Percentiles rank a stretch among this genome's conserved stretches.
Conservation (phyloP, 306 rosid genomes). For the Vigna radiata region DNA sequence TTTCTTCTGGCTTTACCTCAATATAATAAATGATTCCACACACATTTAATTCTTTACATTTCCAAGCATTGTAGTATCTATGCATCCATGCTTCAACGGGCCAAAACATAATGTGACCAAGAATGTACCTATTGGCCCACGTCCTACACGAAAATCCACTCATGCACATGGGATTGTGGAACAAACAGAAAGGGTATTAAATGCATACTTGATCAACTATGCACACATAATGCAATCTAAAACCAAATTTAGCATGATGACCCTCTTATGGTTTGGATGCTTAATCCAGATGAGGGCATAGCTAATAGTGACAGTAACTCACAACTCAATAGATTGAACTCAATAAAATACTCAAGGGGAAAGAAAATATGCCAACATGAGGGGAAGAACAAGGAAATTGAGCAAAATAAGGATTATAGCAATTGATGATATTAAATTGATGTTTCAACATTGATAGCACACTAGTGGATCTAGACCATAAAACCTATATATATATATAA, state of each 20-base stretch:
- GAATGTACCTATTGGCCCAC: conserved; percentile 5
- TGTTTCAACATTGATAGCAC: conserved; percentile 38
- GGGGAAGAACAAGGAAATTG: neutral
- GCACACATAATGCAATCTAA: neutral
- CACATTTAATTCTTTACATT: neutral
- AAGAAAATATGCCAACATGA: neutral
- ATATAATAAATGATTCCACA: neutral
- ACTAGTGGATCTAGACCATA: conserved; percentile 17
- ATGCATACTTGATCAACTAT: conserved; percentile 5
- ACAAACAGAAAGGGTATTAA: conserved; percentile 8
- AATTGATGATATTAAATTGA: conserved; percentile 7
- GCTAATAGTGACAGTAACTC: neutral
- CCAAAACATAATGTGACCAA: neutral
- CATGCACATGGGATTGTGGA: conserved; percentile 22
- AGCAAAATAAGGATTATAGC: conserved; percentile 29
- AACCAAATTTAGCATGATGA: neutral
- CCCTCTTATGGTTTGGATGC: neutral
- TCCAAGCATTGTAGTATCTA: neutral
- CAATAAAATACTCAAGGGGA: neutral
- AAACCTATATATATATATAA: conserved; percentile 41
- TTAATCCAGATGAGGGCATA: neutral
- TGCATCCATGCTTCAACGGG: neutral
- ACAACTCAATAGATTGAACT: neutral
- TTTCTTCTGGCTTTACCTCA: conserved; percentile 7
- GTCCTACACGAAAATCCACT: conserved; percentile 8